Evolutionary conservation across 108 stramenopile genomes (phyloP).

Genomic region (Cyclotella sp.): DNA sequence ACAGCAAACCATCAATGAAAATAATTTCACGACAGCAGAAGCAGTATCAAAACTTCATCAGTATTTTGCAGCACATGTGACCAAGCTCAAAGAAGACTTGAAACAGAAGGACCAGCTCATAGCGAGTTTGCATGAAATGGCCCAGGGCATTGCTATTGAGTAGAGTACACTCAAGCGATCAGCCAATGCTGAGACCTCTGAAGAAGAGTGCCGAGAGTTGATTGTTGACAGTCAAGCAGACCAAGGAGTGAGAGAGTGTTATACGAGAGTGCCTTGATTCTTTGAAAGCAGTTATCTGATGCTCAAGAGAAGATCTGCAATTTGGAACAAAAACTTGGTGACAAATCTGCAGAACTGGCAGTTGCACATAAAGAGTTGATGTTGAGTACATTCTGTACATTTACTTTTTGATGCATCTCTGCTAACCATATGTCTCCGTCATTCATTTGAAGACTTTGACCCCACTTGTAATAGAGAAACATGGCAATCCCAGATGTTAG

Average conservation of each 20-base stretch:
- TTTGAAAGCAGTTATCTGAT: too few species aligned
- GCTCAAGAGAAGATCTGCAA: neutral
- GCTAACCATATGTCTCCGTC: neutral
- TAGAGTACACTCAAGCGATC: neutral
- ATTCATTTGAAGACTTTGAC: neutral
- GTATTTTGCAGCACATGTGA: too few species aligned
- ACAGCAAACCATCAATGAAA: too few species aligned
- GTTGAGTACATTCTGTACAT: too few species aligned
- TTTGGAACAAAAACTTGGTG: neutral
- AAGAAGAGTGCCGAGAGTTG: neutral
- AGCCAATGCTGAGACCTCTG: neutral
- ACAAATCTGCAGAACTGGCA: neutral
- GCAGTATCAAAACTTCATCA: too few species aligned
- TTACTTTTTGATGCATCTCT: neutral
- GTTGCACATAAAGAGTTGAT: too few species aligned
- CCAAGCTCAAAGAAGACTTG: too few species aligned
- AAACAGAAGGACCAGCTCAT: too few species aligned
- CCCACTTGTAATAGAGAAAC: too few species aligned
- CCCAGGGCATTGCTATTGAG: neutral
- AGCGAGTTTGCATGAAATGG: too few species aligned
- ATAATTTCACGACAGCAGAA: too few species aligned
- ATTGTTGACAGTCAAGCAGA: neutral
- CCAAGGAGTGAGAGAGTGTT: neutral
- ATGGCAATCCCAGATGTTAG: neutral
- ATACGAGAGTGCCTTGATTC: neutral